phyloP scores from a whole-genome alignment of 306 rosid genomes.

The Vigna unguiculata region DNA sequence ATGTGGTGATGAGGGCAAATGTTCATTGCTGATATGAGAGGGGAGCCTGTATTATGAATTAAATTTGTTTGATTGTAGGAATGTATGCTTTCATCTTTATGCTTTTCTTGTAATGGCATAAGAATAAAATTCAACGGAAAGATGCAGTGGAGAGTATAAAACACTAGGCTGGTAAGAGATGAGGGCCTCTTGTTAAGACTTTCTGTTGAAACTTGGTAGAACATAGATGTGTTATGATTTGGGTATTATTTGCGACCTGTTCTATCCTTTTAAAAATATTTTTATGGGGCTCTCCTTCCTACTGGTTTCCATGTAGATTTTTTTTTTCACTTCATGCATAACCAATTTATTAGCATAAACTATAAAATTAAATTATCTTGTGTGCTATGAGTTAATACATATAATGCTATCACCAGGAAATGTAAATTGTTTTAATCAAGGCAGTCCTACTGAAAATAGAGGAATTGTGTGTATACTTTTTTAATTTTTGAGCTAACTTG shows the following conservation, averaged over 20 bases:
- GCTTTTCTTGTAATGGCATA: conserved; percentile 4
- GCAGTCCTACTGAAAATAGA: conserved; percentile 20
- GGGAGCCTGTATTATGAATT: not conserved
- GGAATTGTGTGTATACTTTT: conserved; percentile 6
- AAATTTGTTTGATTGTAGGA: not conserved
- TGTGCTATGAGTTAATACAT: conserved; percentile 24
- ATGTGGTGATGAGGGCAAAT: not conserved
- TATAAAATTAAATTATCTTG: conserved; percentile 14
- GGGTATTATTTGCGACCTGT: conserved; percentile 20
- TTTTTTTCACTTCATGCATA: not conserved
- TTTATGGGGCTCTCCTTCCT: not conserved
- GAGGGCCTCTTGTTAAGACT: conserved; percentile 21
- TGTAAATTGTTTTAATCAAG: conserved; percentile 23
- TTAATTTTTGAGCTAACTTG: conserved; percentile 26
- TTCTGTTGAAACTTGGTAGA: conserved; percentile 9
- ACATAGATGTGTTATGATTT: not conserved
- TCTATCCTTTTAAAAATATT: conserved; percentile 5
- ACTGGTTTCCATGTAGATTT: conserved; percentile 12
- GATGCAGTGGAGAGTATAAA: not conserved
- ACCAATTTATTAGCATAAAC: conserved; percentile 11
- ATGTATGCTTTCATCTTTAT: not conserved
- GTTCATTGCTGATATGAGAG: not conserved
- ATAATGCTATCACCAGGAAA: not conserved
- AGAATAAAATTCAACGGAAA: not conserved
- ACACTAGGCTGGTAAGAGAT: not conserved